Evolutionary conservation across 305 asterid species (phyloP).

Genomic region (Fraxinus greggii): DNA sequence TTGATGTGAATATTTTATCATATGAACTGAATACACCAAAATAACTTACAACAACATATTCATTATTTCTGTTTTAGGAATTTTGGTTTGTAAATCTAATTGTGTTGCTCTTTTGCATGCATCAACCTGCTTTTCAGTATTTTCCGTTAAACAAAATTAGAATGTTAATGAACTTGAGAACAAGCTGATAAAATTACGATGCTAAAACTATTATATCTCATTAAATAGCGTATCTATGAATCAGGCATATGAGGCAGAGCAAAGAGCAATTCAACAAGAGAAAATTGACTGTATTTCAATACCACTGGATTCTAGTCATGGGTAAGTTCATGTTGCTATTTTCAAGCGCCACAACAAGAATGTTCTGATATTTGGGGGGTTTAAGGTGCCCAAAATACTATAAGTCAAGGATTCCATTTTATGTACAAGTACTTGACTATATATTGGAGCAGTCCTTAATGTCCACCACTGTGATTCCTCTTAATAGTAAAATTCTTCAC

Average conservation of each 20-base stretch:
- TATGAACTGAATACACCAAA: background rate
- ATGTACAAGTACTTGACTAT: background rate
- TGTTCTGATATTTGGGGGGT: background rate
- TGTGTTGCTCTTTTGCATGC: background rate
- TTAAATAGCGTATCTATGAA: slow-evolving; percentile 12
- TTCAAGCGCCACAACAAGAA: background rate
- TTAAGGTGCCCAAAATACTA: background rate
- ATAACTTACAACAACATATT: background rate
- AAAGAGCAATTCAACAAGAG: slow-evolving; percentile 67
- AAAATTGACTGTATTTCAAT: slow-evolving; percentile 57
- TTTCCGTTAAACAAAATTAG: background rate
- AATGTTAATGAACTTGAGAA: slow-evolving; percentile 1
- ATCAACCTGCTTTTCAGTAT: background rate
- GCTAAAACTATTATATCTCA: slow-evolving; percentile 3
- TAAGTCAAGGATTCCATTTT: background rate
- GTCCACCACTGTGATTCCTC: background rate
- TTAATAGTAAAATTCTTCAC: background rate
- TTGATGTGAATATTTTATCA: background rate
- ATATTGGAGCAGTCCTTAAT: background rate
- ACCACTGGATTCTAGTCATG: slow-evolving; percentile 76
- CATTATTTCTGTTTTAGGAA: slow-evolving; percentile 6
- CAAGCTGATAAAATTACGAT: background rate
- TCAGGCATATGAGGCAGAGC: slow-evolving; percentile 87
- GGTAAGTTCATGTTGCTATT: slow-evolving; percentile 47
- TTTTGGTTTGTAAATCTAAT: background rate